A percentile compares a stretch with the other conserved stretches of the same genome.
Conservation (phyloP, 73 alveolate species). For the Stentor roeselii region DNA sequence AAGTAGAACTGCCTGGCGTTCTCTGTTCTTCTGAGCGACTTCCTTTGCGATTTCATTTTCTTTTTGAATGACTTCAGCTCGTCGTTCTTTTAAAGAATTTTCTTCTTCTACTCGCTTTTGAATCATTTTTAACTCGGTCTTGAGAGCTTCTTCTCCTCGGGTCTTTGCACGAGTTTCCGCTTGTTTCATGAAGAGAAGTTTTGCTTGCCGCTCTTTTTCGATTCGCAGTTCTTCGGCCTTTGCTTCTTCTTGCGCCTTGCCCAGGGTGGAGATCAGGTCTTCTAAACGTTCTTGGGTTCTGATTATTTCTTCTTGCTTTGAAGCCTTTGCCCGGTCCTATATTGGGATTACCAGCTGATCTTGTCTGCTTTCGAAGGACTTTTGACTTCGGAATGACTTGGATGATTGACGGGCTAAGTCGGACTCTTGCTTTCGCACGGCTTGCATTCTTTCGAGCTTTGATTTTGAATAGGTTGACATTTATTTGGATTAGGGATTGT, state of each 20-base stretch:
- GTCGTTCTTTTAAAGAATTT: constrained; percentile 26
- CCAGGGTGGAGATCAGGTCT: constrained; percentile 25
- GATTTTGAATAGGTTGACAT: too few species aligned
- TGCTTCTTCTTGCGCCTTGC: constrained; percentile 46
- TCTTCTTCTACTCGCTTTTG: constrained; percentile 39
- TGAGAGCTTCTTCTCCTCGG: constrained; percentile 42
- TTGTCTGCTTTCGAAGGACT: background rate
- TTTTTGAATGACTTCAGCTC: constrained; percentile 33
- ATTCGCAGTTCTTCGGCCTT: constrained; percentile 27
- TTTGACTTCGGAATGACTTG: background rate
- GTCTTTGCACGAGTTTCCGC: constrained; percentile 31
- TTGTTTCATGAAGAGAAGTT: constrained; percentile 28
- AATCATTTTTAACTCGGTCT: constrained; percentile 4
- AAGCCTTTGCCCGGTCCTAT: background rate
- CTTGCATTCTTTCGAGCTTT: background rate
- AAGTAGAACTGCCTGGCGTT: constrained; percentile 20
- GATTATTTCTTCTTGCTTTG: constrained; percentile 31
- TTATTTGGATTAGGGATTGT: too few species aligned
- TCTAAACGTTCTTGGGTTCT: constrained; percentile 20
- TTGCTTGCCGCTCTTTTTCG: constrained; percentile 28
- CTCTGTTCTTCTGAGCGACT: constrained; percentile 35
- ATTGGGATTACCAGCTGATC: background rate
- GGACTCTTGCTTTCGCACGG: background rate
- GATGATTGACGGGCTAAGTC: background rate
- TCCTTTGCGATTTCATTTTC: constrained; percentile 42